Base-by-base conservation (phyloP, 441 rosid genomes). In the Gossypium schwendimanii region DNA sequence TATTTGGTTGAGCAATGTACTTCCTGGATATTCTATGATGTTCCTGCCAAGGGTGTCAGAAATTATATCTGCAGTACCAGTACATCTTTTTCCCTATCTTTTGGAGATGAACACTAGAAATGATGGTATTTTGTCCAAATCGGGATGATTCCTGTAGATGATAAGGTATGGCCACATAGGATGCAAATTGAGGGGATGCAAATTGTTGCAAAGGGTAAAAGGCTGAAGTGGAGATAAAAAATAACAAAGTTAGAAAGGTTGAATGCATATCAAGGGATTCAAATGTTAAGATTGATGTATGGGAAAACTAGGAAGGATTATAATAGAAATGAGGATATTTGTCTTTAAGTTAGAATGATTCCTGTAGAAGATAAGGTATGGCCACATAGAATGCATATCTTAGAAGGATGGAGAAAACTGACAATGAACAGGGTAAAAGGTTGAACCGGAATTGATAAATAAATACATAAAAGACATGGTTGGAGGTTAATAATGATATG, bases 31-130 rank as follows among this genome's bases (percentile, higher is more conserved):
- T 54, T 68, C 11, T 31, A 26, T 47, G 33, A 12, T 23, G 49
- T 66, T 14, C 15, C 50, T 72, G 70, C 39, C 41, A 47, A 47
- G 53, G 47, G 47, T 18, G 0, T 36, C 28, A 3, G 68, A 63
- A 63, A 10, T 63, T 36, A 39, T n/a, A 39, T 63, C 50, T 39
- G 31, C 52, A 63, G 23, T 18, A 63, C 10, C 44, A 36, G 44
- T 36, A 21, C 52, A 12, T 39, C 41, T 18, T 33, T 63, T 50
- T 50, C 10, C 14, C 44, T 28, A 6, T 60, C 17, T 39, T 28
- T 31, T 60, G 41, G 41, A 60, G 64, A 28, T 39, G 33, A 28
- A 60, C 64, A n/a, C 64, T 60, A 28, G 64, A 59, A n/a, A 59
- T 59, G 63, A 9, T 18, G 41, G 31, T 59, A 26, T 26, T 59